phyloP scores from a whole-genome alignment of 495 filamentous ascomycete species.

The Wilcoxina mikolae region DNA sequence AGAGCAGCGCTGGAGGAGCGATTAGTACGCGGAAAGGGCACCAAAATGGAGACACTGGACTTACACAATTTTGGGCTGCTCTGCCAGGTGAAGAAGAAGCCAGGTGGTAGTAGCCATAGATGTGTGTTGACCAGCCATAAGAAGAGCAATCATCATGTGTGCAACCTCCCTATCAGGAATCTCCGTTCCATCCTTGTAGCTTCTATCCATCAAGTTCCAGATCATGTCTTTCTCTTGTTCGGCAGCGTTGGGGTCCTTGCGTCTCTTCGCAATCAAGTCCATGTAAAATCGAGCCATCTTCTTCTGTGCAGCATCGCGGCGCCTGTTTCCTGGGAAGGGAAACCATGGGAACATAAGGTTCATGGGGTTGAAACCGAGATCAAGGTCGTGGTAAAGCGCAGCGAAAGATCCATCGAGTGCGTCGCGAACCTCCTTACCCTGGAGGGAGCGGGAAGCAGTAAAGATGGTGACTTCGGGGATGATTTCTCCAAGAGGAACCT shows the following conservation, averaged over 20 bases:
- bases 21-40: too few relatives aligned
- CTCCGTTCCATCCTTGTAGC: constrained; percentile 55
- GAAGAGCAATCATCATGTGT: constrained; percentile 81
- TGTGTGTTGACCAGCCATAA: constrained; percentile 84
- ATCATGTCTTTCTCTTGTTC: constrained; percentile 56
- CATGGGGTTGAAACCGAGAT: constrained; percentile 67
- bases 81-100: constrained; percentile 67
- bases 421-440: constrained; percentile 65
- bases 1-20: too few relatives aligned
- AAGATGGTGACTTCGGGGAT: constrained; percentile 81
- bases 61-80: constrained; percentile 54
- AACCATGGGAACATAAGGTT: constrained; percentile 81
- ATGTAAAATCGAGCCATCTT: constrained; percentile 66
- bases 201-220: constrained; percentile 64
- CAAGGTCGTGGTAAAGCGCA: constrained; percentile 64
- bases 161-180: constrained; percentile 70
- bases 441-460: constrained; percentile 64
- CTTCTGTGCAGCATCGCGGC: constrained; percentile 58
- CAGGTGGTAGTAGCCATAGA: constrained; percentile 67
- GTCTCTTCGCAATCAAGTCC: constrained; percentile 56
- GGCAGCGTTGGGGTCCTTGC: constrained; percentile 29
- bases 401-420: constrained; percentile 62
- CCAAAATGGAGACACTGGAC: too few relatives aligned
- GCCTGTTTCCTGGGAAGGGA: constrained; percentile 70
- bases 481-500: constrained; percentile 46